Base-by-base conservation (phyloP, 2,329 filamentous ascomycete genomes). In the Raffaelea albimanens region DNA sequence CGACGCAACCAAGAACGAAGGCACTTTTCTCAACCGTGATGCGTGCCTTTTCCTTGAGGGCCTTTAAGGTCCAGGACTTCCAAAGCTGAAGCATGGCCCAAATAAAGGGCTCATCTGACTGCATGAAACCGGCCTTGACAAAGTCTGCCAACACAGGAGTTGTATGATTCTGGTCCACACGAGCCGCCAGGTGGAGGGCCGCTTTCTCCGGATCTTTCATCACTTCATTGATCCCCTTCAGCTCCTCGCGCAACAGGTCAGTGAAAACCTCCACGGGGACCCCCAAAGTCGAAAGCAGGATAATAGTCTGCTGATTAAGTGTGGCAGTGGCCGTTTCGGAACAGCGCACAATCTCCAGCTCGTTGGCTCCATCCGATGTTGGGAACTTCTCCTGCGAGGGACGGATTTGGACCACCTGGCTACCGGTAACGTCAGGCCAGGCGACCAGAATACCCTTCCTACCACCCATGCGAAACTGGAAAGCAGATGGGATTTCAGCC, bases 391-490 rank as follows among this genome's bases (percentile, higher is more conserved):
- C 75, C 59, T 98, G 93, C 13, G 87, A 95, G 14, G 80, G 77
- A 2, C 93, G 82, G 44, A 96, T 81, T 45, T 87, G 81, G 0
- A 97, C 76, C 48, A 90, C 79, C 25, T 73, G 76, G 0, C 74
- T 75, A 10, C 46, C 18, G 1, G 53, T 49, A 5, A 82, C 77
- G 4, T 83, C 74, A 0, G 85, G 78, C 65, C 87, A 91, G 4
- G 88, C 73, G 0, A 82, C 80, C 18, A 98, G 71, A 14, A 98
- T 82, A 0, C 93, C 93, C 66, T 98, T 98, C 66, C 83, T 90
- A 1, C 93, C 93, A 9, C 87, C 90, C 57, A 96, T 80, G 8
- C 93, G 85, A 58, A 97, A 95, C 57, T 98, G 93, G 55, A 87
- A 91, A 0, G 87, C 85, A 0, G 89, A 95, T 0, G 93, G 90